phyloP scores from a whole-genome alignment of 257 asterid species.

The Paraleonurus japonicus region DNA sequence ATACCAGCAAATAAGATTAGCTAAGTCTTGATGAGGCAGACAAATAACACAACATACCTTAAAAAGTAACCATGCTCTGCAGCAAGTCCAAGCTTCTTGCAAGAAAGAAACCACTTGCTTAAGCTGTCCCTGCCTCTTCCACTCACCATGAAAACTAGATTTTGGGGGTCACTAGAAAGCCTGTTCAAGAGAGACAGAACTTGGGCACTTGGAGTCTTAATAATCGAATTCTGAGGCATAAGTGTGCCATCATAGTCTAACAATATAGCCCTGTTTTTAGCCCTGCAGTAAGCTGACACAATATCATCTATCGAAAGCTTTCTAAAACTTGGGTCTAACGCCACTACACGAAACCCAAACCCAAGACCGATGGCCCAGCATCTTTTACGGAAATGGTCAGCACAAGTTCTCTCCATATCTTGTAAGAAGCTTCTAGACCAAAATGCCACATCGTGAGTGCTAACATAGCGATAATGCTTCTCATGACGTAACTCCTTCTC shows the following conservation, averaged over 20 bases:
- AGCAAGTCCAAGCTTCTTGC: slow-evolving; percentile 79
- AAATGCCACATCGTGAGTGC: slow-evolving; percentile 78
- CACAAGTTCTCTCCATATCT: slow-evolving; percentile 90
- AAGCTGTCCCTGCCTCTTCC: slow-evolving; percentile 89
- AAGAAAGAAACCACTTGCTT: slow-evolving; percentile 76
- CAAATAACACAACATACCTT: slow-evolving; percentile 47
- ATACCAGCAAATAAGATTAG: not conserved
- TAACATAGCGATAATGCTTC: slow-evolving; percentile 82
- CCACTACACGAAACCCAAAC: slow-evolving; percentile 88
- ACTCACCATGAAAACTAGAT: slow-evolving; percentile 76
- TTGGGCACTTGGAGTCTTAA: slow-evolving; percentile 64
- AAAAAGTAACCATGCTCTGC: slow-evolving; percentile 94
- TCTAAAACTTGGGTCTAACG: slow-evolving; percentile 82
- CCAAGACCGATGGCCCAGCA: slow-evolving; percentile 92
- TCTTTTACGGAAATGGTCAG: slow-evolving; percentile 83
- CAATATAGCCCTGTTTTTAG: slow-evolving; percentile 75
- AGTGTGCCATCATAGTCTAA: slow-evolving; percentile 93
- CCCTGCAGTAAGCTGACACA: slow-evolving; percentile 55
- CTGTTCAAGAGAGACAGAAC: slow-evolving; percentile 73
- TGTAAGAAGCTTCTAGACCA: slow-evolving; percentile 91
- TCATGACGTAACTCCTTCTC: slow-evolving; percentile 85
- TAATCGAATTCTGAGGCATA: slow-evolving; percentile 86
- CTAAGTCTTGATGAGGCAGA: slow-evolving; percentile 3
- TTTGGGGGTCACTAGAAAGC: slow-evolving; percentile 61
- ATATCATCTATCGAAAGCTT: slow-evolving; percentile 80